Evolutionary conservation across 805 yeast genomes (phyloP).

Genomic region (Yarrowia sp.): DNA sequence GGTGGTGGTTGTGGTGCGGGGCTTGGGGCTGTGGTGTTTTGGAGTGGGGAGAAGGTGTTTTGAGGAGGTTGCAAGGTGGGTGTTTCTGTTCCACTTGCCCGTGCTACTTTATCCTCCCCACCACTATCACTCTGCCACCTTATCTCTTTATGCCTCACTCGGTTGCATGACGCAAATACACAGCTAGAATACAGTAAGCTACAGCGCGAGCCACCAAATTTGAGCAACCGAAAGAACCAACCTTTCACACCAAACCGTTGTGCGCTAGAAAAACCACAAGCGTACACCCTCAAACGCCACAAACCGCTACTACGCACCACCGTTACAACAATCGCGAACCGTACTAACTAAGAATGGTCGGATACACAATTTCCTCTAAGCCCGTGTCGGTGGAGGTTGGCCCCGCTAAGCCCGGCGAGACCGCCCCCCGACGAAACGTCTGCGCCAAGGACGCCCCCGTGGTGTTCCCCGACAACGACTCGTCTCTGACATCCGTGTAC

Average conservation of each 20-base stretch:
- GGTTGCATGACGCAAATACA: constrained; percentile 1
- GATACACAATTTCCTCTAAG: constrained; percentile 35
- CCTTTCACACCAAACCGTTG: no score
- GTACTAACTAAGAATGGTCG: constrained; percentile 22
- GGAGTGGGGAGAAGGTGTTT: no score
- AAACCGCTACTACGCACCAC: no score
- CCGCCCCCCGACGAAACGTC: constrained; percentile 50
- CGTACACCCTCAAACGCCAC: no score
- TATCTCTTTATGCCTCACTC: constrained; percentile 28
- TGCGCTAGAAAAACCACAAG: no score
- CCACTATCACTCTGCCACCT: constrained; percentile 1
- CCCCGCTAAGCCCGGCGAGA: constrained; percentile 49
- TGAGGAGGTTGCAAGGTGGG: no score
- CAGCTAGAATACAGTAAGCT: not conserved
- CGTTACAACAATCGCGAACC: not conserved
- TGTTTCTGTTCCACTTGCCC: no score
- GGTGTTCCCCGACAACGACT: constrained; percentile 64
- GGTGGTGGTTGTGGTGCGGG: not conserved
- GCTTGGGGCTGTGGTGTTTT: not conserved
- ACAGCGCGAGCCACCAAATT: not conserved
- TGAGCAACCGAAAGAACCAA: not conserved
- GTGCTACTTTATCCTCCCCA: not conserved
- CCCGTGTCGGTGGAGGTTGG: constrained; percentile 49
- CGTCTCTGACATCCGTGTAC: constrained; percentile 69
- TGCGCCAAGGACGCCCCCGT: constrained; percentile 53